Base-by-base conservation (phyloP, 371 early-diverging fungal genomes). In the Gilbertella persicaria region DNA sequence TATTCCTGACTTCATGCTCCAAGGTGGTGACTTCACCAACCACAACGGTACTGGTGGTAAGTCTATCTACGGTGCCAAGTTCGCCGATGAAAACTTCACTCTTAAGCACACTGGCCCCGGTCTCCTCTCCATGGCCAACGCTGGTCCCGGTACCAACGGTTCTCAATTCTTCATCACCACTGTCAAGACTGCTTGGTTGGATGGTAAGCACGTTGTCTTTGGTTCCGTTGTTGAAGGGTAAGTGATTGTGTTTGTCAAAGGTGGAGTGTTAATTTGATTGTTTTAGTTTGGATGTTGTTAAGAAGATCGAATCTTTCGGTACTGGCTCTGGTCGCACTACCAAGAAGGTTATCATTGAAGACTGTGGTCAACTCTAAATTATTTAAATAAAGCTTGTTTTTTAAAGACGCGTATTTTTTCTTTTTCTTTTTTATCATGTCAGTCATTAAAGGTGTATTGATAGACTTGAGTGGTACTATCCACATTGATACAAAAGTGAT, bases 131-230 rank as follows among this genome's bases (percentile, higher is more conserved):
- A 99, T 98, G 98, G 98, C 99, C 58, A 99, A 99, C 73, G 84
- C 93, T 64, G 99, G 99, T 43, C 84, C 83, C 47, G 78, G 85
- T 78, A 89, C 99, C 80, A 99, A 99, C 84, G 99, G 99, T 55
- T 94, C 94, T 60, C 99, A 99, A 82, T 99, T 99, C 89, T 99
- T 98, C 83, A 93, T 97, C 75, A 92, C 93, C 76, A 90, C 93
- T 14, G 87, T 76, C 55, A 65, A 70, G 71, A 84, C 88, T 39
- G 49, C 84, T 24, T 97, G 98, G 98, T 89, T 99, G 62, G 97
- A 99, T 79, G 94, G 94, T 63, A 96, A 95, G 84, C 99, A 99
- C 86, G 96, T 96, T 55, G 99, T 99, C 35, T 99, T 99, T 74
- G 99, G 99, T 49, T 38, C 71, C 36, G 99, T 99, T 21, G 67